phyloP scores from a whole-genome alignment of 305 asterid genomes.

The Fraxinus paxiana region DNA sequence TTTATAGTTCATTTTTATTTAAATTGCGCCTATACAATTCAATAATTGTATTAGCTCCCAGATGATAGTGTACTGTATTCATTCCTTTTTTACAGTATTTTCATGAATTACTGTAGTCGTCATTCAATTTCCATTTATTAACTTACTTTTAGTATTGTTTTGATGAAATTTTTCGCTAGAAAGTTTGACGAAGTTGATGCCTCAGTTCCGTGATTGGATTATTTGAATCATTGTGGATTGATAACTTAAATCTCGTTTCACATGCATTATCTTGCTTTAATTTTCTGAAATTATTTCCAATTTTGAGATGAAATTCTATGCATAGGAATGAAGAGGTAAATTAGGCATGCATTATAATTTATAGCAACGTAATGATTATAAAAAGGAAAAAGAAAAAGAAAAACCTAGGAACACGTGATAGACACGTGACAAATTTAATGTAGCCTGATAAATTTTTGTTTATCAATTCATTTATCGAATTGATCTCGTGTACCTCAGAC shows the following conservation, averaged over 20 bases:
- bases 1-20: not conserved
- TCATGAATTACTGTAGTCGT: not conserved
- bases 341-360: not conserved
- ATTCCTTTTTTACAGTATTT: not conserved
- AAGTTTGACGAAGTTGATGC: not conserved
- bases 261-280: not conserved
- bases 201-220: not conserved
- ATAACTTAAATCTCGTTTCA: not conserved
- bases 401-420: not conserved
- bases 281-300: not conserved
- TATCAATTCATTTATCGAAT: not conserved
- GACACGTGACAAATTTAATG: not conserved
- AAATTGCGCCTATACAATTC: not conserved
- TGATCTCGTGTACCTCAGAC: not conserved
- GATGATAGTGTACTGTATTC: not conserved
- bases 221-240: not conserved
- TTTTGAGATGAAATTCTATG: constrained; percentile 3
- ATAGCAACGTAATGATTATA: not conserved
- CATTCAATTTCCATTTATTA: not conserved
- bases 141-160: not conserved
- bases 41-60: not conserved
- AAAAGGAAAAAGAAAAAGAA: not conserved
- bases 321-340: not conserved
- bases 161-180: not conserved
- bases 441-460: not conserved